phyloP scores from a whole-genome alignment of 306 rosid genomes.

The Prinsepia uniflora region DNA sequence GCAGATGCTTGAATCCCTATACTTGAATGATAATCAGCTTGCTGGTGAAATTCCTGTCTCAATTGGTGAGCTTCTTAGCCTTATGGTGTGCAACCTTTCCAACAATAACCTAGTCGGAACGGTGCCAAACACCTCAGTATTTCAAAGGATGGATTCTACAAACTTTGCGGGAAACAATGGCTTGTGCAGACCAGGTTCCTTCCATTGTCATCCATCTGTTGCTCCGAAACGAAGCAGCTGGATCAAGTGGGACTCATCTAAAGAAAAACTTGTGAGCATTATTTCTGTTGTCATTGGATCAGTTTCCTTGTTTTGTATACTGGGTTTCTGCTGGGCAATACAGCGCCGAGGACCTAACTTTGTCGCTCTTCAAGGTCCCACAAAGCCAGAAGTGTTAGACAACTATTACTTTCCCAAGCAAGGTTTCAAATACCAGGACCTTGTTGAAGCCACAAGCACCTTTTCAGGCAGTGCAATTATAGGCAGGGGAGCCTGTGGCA shows the following conservation, averaged over 20 bases:
- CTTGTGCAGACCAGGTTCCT: conserved; percentile 56
- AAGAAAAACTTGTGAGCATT: conserved; percentile 53
- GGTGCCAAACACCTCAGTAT: conserved; percentile 63
- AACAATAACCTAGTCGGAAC: conserved; percentile 68
- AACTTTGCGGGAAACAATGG: conserved; percentile 71
- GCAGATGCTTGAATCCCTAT: conserved; percentile 70
- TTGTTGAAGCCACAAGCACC: conserved; percentile 69
- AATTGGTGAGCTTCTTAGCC: conserved; percentile 63
- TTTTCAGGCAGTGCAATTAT: conserved; percentile 55
- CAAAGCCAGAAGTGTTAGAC: conserved; percentile 42
- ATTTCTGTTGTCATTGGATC: conserved; percentile 47
- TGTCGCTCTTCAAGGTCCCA: conserved; percentile 45
- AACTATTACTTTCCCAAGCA: conserved; percentile 76
- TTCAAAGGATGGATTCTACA: conserved; percentile 64
- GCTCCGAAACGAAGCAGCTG: conserved; percentile 43
- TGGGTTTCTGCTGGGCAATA: conserved; percentile 45
- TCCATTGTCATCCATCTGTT: conserved; percentile 42
- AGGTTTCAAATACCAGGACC: conserved; percentile 78
- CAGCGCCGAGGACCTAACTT: conserved; percentile 38
- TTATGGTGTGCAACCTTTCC: conserved; percentile 65
- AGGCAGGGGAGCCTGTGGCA: conserved; percentile 91
- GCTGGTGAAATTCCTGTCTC: conserved; percentile 65
- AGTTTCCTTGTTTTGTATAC: conserved; percentile 51
- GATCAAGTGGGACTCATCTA: conserved; percentile 41
- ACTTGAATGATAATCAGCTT: conserved; percentile 67